These are phyloP conservation scores for Naganishia liquefaciens DNA, from an alignment of 1,284 basidiomycete species.

Conservation along the genomic window DNA sequence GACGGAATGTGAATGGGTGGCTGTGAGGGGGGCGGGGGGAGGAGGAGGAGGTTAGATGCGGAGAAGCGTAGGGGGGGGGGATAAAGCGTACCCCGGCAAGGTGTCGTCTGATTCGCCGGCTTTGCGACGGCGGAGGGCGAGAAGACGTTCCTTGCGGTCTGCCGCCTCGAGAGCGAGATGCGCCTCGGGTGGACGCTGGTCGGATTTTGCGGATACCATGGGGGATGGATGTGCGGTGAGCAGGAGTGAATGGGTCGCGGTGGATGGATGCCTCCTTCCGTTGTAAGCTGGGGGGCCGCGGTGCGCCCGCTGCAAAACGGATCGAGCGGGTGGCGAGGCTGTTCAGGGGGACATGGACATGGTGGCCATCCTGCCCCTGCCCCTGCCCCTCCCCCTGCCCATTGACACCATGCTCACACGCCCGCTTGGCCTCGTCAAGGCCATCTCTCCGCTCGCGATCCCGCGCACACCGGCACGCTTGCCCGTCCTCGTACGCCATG, in stretches of 20 bases:
- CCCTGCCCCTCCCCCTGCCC: neutral
- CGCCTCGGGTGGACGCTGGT: conserved; percentile 23
- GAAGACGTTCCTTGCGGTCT: conserved; percentile 79
- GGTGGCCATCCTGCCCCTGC: too few species aligned
- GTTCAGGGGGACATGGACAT: too few species aligned
- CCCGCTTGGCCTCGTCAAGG: neutral
- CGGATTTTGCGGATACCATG: conserved; percentile 16
- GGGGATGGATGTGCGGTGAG: neutral
- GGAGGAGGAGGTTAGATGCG: neutral
- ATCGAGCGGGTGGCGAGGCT: neutral
- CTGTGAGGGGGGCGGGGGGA: conserved; percentile 39
- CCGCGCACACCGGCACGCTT: neutral
- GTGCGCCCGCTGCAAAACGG: too few species aligned
- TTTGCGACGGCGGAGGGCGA: conserved; percentile 77
- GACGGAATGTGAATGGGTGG: conserved; percentile 65
- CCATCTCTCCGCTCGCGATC: neutral
- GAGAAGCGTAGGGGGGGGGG: neutral
- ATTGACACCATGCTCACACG: neutral
- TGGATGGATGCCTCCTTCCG: too few species aligned
- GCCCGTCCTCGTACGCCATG: conserved; percentile 1
- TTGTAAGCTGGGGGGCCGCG: too few species aligned
- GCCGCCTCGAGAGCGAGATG: conserved; percentile 77
- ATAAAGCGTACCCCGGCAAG: conserved; percentile 4
- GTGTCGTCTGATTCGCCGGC: conserved; percentile 57
- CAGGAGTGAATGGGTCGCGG: neutral